Evolutionary conservation across 2,329 filamentous ascomycete species (phyloP).

Genomic region (Fusarium mangiferae): DNA sequence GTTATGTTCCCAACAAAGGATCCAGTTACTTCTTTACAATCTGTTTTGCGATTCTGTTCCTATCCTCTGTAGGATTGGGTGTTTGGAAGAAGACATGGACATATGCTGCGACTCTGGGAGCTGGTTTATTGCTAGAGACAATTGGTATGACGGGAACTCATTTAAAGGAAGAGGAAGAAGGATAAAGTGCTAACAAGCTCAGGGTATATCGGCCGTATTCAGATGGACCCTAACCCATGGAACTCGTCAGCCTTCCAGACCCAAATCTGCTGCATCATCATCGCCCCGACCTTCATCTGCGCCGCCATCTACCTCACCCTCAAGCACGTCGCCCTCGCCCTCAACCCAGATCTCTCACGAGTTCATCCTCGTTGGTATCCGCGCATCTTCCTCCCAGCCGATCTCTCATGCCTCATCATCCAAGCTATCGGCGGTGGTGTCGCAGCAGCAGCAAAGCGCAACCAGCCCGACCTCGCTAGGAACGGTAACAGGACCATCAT

Average conservation of each 20-base stretch:
- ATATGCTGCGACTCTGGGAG: constrained; percentile 60
- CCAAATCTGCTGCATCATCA: constrained; percentile 69
- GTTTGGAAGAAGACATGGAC: constrained; percentile 65
- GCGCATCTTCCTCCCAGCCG: constrained; percentile 67
- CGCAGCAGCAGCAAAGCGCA: constrained; percentile 59
- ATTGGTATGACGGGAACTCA: constrained; percentile 52
- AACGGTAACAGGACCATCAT: constrained; percentile 64
- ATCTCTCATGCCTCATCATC: constrained; percentile 67
- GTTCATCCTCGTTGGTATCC: constrained; percentile 64
- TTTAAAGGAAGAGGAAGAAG: neutral
- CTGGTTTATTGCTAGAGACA: constrained; percentile 63
- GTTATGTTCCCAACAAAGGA: constrained; percentile 66
- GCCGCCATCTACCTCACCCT: constrained; percentile 72
- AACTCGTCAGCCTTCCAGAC: constrained; percentile 64
- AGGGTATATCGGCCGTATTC: constrained; percentile 65
- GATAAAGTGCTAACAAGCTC: constrained; percentile 1
- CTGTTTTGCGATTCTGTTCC: constrained; percentile 57
- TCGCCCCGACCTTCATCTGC: constrained; percentile 69
- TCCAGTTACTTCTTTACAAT: constrained; percentile 65
- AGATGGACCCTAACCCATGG: constrained; percentile 65
- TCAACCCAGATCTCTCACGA: constrained; percentile 62
- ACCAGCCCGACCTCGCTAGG: constrained; percentile 53
- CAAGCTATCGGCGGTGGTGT: constrained; percentile 68
- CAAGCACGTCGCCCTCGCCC: constrained; percentile 65
- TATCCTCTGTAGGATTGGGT: constrained; percentile 57